Percentiles rank a stretch among this genome's conserved stretches.
Conservation (phyloP, 352 stramenopile species). For the Aphanomyces stellatus region DNA sequence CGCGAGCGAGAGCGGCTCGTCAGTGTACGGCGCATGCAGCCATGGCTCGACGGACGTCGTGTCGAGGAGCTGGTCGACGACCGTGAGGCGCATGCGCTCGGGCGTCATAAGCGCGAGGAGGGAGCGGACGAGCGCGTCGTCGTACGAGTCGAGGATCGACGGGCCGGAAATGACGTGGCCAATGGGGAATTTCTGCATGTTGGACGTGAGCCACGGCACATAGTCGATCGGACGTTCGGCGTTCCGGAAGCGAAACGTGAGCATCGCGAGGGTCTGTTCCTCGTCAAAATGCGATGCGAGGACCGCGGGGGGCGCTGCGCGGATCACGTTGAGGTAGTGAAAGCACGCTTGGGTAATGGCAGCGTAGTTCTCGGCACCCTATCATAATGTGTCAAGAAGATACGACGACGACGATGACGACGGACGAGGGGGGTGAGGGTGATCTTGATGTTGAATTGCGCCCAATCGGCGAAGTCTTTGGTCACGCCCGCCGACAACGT, state of each 20-base stretch:
- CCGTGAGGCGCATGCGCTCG: constrained; percentile 29
- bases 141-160: constrained; percentile 25
- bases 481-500: constrained; percentile 27
- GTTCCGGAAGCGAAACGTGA: constrained; percentile 30
- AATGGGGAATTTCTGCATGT: constrained; percentile 24
- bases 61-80: constrained; percentile 31
- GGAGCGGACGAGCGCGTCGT: constrained; percentile 16
- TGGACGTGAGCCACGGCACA: constrained; percentile 21
- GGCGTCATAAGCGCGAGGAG: constrained; percentile 34
- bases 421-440: constrained; percentile 19
- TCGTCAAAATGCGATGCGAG: constrained; percentile 26
- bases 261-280: constrained; percentile 22
- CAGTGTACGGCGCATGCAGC: constrained; percentile 37
- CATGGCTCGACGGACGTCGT: constrained; percentile 29
- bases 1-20: constrained; percentile 26
- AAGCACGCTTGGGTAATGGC: constrained; percentile 25
- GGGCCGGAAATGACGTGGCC: constrained; percentile 23
- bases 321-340: constrained; percentile 23
- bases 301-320: background rate
- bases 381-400: no score
- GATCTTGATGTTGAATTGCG: constrained; percentile 25
- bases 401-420: no score
- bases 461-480: constrained; percentile 25
- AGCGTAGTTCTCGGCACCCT: constrained; percentile 23
- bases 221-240: constrained; percentile 26